These are phyloP conservation scores for Monilinia laxa DNA, from an alignment of 2,329 filamentous ascomycete genomes.

Conservation along the genomic window DNA sequence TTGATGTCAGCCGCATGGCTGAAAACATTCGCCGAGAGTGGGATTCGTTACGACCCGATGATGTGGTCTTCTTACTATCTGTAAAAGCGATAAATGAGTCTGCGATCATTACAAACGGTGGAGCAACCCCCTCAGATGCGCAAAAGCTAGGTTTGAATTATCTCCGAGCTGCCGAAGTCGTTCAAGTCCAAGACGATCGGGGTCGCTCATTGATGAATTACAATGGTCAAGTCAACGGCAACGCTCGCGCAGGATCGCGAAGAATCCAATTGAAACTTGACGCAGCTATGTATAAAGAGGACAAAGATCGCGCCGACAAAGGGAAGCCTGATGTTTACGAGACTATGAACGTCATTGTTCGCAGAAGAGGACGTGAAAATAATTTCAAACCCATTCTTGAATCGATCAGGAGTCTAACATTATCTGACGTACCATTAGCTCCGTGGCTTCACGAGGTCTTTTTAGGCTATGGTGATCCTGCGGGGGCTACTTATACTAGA, in stretches of 20 bases:
- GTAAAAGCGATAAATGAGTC: slow-evolving; percentile 61
- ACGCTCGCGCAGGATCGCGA: slow-evolving; percentile 59
- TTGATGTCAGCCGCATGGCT: slow-evolving; percentile 79
- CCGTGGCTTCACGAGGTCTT: slow-evolving; percentile 96
- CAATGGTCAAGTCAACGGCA: slow-evolving; percentile 60
- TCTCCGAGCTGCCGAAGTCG: slow-evolving; percentile 79
- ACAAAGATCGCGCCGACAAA: slow-evolving; percentile 63
- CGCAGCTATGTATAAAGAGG: slow-evolving; percentile 70
- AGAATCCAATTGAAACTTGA: slow-evolving; percentile 82
- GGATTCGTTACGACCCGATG: slow-evolving; percentile 82
- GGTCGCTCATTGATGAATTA: slow-evolving; percentile 69
- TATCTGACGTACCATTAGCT: slow-evolving; percentile 82
- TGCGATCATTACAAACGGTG: slow-evolving; percentile 55
- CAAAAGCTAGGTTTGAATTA: slow-evolving; percentile 67
- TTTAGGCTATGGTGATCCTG: slow-evolving; percentile 92
- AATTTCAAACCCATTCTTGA: slow-evolving; percentile 95
- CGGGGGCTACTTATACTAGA: slow-evolving; percentile 81
- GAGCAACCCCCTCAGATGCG: slow-evolving; percentile 48
- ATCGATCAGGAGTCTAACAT: slow-evolving; percentile 81
- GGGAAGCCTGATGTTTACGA: slow-evolving; percentile 81
- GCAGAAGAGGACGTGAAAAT: slow-evolving; percentile 84
- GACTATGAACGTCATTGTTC: slow-evolving; percentile 79
- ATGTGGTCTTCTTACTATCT: slow-evolving; percentile 84
- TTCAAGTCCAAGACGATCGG: slow-evolving; percentile 83
- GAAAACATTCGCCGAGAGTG: slow-evolving; percentile 79